A percentile compares a stretch with the other conserved stretches of the same genome.
These are phyloP conservation scores for Magnusiomyces paraingens DNA, from an alignment of 1,139 yeast species.

Conservation along the genomic window DNA sequence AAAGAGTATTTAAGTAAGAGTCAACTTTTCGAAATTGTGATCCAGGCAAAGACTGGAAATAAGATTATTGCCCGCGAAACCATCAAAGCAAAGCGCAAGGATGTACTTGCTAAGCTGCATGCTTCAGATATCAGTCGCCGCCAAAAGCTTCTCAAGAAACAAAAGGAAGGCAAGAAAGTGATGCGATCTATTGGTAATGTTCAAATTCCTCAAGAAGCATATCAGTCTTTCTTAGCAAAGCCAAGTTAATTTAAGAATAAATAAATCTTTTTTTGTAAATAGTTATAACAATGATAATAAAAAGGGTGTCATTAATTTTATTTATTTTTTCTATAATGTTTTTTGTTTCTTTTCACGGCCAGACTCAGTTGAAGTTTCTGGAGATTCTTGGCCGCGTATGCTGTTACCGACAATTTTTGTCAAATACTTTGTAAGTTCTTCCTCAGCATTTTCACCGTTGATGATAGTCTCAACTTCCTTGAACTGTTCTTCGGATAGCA, in stretches of 20 bases:
- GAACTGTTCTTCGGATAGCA: slow-evolving; percentile 44
- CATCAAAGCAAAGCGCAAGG: slow-evolving; percentile 86
- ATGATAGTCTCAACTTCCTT: slow-evolving; percentile 62
- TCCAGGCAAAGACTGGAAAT: slow-evolving; percentile 84
- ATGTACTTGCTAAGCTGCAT: slow-evolving; percentile 83
- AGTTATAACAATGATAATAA: neutral
- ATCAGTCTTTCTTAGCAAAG: slow-evolving; percentile 35
- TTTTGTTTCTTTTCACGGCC: slow-evolving; percentile 13
- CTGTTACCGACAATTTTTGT: slow-evolving; percentile 52
- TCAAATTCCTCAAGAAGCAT: slow-evolving; percentile 75
- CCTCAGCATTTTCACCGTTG: slow-evolving; percentile 72
- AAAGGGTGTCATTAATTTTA: neutral
- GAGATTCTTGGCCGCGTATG: neutral
- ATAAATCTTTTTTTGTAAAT: neutral
- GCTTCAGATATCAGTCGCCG: slow-evolving; percentile 91
- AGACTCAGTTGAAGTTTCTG: slow-evolving; percentile 28
- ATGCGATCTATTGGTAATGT: slow-evolving; percentile 79
- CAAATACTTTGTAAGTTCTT: slow-evolving; percentile 62
- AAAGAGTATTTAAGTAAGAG: slow-evolving; percentile 62
- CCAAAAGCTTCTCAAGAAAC: slow-evolving; percentile 79
- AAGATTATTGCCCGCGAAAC: slow-evolving; percentile 88
- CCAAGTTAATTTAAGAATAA: slow-evolving; percentile 5
- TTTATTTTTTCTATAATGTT: neutral
- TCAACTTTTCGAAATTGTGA: slow-evolving; percentile 86
- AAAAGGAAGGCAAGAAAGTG: slow-evolving; percentile 87